Base-by-base conservation (phyloP, 164 flowering plant genomes). In the Stephania japonica region DNA sequence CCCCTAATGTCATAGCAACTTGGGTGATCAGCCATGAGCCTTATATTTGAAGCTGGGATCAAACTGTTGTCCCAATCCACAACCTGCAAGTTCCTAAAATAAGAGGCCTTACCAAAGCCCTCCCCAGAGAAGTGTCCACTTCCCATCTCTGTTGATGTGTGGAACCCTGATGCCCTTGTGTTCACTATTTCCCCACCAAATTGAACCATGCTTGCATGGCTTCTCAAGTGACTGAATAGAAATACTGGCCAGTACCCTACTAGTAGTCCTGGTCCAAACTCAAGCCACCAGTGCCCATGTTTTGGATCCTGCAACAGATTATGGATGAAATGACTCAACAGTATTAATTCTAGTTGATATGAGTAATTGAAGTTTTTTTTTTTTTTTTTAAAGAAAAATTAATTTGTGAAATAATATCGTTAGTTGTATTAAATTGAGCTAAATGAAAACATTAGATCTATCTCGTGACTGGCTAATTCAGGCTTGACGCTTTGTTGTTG, bases 161-260 rank as follows among this genome's bases (percentile, higher is more conserved):
- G 99, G 71, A 68, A 81, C 1, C 97, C 97, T 1, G 75, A 75
- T 7, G 90, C 68, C 69, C 89, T 65, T 1, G 79, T 76, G 82
- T 95, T 91, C 56, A 93, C 98, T 13, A 90, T 80, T 70, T 95
- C 99, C 27, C 97, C 99, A 56, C 97, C 97, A 71, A 89, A 94
- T 66, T 94, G 99, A 0, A 94, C 74, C 99, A 94, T 94, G 80
- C 80, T 90, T 27, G 99, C 99, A 75, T 91, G 97, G 41, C 72
- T 78, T 59, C 88, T 84, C 42, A 94, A 67, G 75, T 92, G 97
- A 71, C 82, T 92, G 70, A 94, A 92, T 78, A 94, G 59, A 77
- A 85, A 87, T 24, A 86, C 82, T n/a, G 99, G 99, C 99, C 99
- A 94, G 72, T 94, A 94, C 6, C 99, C 98, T 0, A 94, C 92